Conservation (phyloP, 208 protist species). For the Acanthamoeba royreba region DNA sequence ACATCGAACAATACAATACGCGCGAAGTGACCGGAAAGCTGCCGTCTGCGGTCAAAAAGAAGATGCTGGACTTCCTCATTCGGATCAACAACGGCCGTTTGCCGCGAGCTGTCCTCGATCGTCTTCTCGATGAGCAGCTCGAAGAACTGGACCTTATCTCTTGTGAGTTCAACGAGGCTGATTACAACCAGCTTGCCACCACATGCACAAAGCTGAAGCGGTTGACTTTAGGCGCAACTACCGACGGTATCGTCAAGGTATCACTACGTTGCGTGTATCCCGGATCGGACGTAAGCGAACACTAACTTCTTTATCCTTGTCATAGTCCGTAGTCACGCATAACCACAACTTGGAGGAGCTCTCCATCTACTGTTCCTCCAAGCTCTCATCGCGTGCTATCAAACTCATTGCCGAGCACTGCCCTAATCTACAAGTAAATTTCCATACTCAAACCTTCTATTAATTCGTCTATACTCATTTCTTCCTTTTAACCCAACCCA, state of each 20-base stretch:
- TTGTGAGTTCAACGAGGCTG: neutral
- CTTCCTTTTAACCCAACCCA: neutral
- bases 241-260: conserved; percentile 9
- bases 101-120: neutral
- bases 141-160: neutral
- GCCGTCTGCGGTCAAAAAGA: neutral
- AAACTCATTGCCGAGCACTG: conserved; percentile 28
- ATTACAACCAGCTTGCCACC: neutral
- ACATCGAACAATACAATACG: neutral
- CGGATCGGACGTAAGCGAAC: neutral
- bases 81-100: conserved; percentile 21
- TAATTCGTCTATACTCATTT: neutral
- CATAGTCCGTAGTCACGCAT: neutral
- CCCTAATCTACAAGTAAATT: neutral
- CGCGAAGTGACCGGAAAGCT: neutral
- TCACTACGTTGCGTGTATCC: neutral
- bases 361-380: neutral
- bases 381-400: neutral
- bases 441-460: neutral
- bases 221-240: conserved; percentile 3
- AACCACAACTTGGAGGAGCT: conserved; percentile 21
- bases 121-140: neutral
- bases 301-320: neutral
- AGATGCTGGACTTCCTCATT: conserved; percentile 39
- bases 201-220: neutral